A percentile compares a stretch with the other conserved stretches of the same genome.
Conservation (phyloP, 495 filamentous ascomycete species). For the Poronia punctata region DNA sequence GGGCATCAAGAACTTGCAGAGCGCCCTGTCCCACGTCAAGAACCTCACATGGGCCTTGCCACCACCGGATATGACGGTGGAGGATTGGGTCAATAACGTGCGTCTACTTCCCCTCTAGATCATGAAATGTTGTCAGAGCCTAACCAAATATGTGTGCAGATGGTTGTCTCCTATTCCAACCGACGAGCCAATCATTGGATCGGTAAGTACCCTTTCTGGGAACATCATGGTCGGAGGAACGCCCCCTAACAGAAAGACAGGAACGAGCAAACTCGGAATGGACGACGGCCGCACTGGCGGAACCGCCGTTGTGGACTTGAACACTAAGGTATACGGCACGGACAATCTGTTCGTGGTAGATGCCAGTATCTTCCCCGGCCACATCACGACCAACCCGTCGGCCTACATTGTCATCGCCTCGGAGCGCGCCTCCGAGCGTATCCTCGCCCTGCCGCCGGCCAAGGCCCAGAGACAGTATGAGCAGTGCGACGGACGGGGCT, state of each 20-base stretch:
- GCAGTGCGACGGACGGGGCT: conserved; percentile 41
- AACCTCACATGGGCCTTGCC: conserved; percentile 44
- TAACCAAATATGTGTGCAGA: conserved; percentile 17
- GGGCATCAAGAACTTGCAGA: conserved; percentile 54
- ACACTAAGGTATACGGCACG: conserved; percentile 59
- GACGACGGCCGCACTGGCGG: conserved; percentile 51
- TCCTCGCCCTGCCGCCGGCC: conserved; percentile 30
- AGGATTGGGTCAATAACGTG: conserved; percentile 42
- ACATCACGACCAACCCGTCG: conserved; percentile 46
- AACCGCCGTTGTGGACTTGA: conserved; percentile 54
- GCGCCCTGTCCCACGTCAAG: conserved; percentile 44
- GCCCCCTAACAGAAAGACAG: conserved; percentile 8
- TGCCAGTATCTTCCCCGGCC: conserved; percentile 49
- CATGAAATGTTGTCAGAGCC: background rate
- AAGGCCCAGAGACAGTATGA: conserved; percentile 15
- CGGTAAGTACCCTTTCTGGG: conserved; percentile 3
- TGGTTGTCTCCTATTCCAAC: conserved; percentile 38
- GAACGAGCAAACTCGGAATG: conserved; percentile 52
- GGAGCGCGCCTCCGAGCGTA: conserved; percentile 44
- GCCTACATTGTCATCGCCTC: conserved; percentile 47
- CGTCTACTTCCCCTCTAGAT: background rate
- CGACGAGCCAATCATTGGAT: conserved; percentile 57
- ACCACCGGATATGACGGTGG: conserved; percentile 37
- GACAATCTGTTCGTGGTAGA: conserved; percentile 55
- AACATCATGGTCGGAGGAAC: background rate